These are phyloP conservation scores for Moniliophthora roreri DNA, from an alignment of 1,284 basidiomycete species.

Conservation along the genomic window DNA sequence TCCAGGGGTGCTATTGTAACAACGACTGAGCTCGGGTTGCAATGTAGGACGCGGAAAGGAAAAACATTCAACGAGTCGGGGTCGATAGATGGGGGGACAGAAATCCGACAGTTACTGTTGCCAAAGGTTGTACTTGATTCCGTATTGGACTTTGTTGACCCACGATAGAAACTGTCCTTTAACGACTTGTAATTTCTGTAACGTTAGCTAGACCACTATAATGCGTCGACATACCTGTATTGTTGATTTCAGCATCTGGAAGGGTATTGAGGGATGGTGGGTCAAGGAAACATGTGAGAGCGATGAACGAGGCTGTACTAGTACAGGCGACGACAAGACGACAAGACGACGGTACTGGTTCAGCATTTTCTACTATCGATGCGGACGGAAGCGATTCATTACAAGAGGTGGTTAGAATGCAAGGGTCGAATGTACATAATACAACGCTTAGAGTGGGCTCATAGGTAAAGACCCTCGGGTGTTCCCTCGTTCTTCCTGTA, in stretches of 20 bases:
- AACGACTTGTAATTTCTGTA: not conserved
- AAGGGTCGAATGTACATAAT: too few relatives aligned
- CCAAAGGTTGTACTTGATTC: conserved; percentile 75
- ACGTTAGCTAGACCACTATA: too few relatives aligned
- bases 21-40: conserved; percentile 69
- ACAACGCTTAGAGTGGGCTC: conserved; percentile 19
- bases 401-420: too few relatives aligned
- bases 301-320: too few relatives aligned
- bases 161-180: conserved; percentile 21
- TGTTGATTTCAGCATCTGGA: too few relatives aligned
- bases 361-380: too few relatives aligned
- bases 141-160: conserved; percentile 58
- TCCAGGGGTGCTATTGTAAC: conserved; percentile 54
- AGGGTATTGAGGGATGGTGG: too few relatives aligned
- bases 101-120: conserved; percentile 58
- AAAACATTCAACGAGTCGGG: conserved; percentile 30
- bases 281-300: too few relatives aligned
- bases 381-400: too few relatives aligned
- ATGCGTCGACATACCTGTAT: too few relatives aligned
- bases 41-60: conserved; percentile 55
- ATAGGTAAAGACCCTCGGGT: conserved; percentile 81
- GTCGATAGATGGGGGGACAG: conserved; percentile 34
- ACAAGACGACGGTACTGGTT: too few relatives aligned
- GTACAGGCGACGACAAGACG: too few relatives aligned
- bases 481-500: conserved; percentile 96